phyloP scores from a whole-genome alignment of 1,139 yeast species.

The Yamadazyma diospyri region DNA sequence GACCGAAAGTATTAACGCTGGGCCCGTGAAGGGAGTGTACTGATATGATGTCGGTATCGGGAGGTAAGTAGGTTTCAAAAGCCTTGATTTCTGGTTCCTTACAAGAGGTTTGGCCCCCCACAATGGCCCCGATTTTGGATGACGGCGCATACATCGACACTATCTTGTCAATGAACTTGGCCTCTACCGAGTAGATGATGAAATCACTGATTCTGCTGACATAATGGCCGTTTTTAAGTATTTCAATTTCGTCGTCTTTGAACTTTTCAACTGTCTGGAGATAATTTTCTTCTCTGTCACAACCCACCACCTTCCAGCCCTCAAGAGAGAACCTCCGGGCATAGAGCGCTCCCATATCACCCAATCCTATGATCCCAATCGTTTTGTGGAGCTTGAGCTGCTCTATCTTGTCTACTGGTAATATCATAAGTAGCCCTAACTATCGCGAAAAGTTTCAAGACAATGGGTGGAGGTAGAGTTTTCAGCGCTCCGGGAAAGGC shows the following conservation, averaged over 20 bases:
- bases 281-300: conserved; percentile 74
- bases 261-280: conserved; percentile 44
- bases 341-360: conserved; percentile 93
- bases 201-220: conserved; percentile 82
- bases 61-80: conserved; percentile 70
- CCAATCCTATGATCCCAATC: conserved; percentile 91
- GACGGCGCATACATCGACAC: conserved; percentile 80
- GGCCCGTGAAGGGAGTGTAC: conserved; percentile 97
- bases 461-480: conserved; percentile 16
- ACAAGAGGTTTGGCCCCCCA: conserved; percentile 98
- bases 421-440: conserved; percentile 3
- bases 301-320: conserved; percentile 90
- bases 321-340: conserved; percentile 74
- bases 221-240: conserved; percentile 71
- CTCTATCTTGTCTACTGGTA: conserved; percentile 11
- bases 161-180: conserved; percentile 70
- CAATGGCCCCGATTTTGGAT: conserved; percentile 81
- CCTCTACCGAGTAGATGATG: conserved; percentile 86
- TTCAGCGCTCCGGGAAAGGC: conserved; percentile 97
- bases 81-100: conserved; percentile 88
- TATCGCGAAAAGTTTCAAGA: background rate
- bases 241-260: conserved; percentile 43
- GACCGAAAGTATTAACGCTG: conserved; percentile 81
- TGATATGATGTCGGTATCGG: conserved; percentile 77
- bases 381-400: conserved; percentile 33